These are phyloP conservation scores for Annulohypoxylon bovei DNA, from an alignment of 495 filamentous ascomycete species.

Conservation along the genomic window DNA sequence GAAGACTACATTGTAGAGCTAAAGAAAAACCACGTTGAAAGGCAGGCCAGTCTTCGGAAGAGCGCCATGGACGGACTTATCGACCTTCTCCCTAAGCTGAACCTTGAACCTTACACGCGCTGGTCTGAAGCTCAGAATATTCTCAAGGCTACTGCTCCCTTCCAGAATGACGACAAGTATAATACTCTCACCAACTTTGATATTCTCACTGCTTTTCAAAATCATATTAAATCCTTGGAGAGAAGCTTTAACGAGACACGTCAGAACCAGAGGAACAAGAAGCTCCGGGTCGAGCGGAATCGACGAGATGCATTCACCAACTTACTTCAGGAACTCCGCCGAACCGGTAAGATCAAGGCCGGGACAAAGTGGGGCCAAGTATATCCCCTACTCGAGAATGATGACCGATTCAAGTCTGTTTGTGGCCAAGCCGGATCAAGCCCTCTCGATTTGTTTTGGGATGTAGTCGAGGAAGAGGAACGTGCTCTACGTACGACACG, in stretches of 20 bases:
- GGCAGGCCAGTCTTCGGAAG: slow-evolving; percentile 75
- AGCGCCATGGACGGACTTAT: slow-evolving; percentile 88
- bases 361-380: slow-evolving; percentile 90
- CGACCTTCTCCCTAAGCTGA: slow-evolving; percentile 79
- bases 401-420: slow-evolving; percentile 85
- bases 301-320: slow-evolving; percentile 81
- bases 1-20: slow-evolving; percentile 91
- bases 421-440: slow-evolving; percentile 88
- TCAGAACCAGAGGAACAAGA: slow-evolving; percentile 84
- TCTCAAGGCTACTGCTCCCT: slow-evolving; percentile 80
- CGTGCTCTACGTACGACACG: slow-evolving; percentile 79
- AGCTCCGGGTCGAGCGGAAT: slow-evolving; percentile 82
- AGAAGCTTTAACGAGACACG: slow-evolving; percentile 87
- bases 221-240: slow-evolving; percentile 91
- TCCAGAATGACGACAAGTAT: slow-evolving; percentile 89
- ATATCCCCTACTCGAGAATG: slow-evolving; percentile 78
- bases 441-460: slow-evolving; percentile 97
- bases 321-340: slow-evolving; percentile 77
- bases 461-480: slow-evolving; percentile 94
- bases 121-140: slow-evolving; percentile 91
- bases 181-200: slow-evolving; percentile 86
- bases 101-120: slow-evolving; percentile 91
- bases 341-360: slow-evolving; percentile 85
- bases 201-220: slow-evolving; percentile 91
- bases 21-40: slow-evolving; percentile 78